phyloP scores from a whole-genome alignment of 257 asterid genomes.

The Knoxia roxburghii region DNA sequence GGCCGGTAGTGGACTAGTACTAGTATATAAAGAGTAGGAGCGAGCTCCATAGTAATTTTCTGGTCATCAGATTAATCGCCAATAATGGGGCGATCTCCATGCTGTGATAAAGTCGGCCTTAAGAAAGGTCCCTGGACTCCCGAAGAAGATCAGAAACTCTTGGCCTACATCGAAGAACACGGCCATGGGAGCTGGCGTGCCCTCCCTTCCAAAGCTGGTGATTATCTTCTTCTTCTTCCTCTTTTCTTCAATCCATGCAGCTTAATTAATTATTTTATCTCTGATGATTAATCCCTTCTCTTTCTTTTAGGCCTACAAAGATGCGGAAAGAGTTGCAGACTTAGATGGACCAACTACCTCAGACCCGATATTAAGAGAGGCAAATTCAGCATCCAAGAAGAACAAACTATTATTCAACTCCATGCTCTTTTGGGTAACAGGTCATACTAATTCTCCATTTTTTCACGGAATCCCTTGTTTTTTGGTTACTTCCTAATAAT shows the following conservation, averaged over 20 bases:
- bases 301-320: slow-evolving; percentile 57
- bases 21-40: slow-evolving; percentile 17
- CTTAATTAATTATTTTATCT: no score
- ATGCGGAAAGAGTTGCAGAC: slow-evolving; percentile 88
- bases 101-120: slow-evolving; percentile 77
- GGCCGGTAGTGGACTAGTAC: not conserved
- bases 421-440: slow-evolving; percentile 96
- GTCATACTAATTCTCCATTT: slow-evolving; percentile 21
- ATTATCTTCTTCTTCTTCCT: not conserved
- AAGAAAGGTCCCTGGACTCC: slow-evolving; percentile 98
- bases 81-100: slow-evolving; percentile 84
- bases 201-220: slow-evolving; percentile 82
- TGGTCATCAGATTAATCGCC: slow-evolving; percentile 5
- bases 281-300: no score
- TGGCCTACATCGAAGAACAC: slow-evolving; percentile 76
- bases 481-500: no score
- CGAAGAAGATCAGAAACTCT: slow-evolving; percentile 83
- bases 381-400: slow-evolving; percentile 81
- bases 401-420: slow-evolving; percentile 90
- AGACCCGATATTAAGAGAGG: slow-evolving; percentile 95
- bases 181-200: slow-evolving; percentile 99
- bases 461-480: no score
- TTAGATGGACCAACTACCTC: slow-evolving; percentile 85
- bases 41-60: not conserved
- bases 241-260: no score